These are phyloP conservation scores for Fraxinus anomala DNA, from an alignment of 257 asterid genomes.

Conservation along the genomic window DNA sequence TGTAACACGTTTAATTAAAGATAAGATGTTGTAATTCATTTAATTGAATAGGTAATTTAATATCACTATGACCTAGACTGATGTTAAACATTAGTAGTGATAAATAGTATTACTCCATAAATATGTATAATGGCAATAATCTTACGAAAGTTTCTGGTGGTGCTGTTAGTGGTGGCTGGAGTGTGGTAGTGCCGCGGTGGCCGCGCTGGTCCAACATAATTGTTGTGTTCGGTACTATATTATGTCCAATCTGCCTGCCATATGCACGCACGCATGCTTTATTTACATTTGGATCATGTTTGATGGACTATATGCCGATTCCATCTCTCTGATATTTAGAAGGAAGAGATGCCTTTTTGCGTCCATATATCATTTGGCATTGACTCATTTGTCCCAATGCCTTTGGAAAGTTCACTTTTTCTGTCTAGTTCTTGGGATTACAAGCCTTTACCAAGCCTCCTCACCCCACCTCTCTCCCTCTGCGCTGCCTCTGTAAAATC, in stretches of 20 bases:
- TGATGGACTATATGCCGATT: background rate
- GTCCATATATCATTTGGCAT: constrained; percentile 67
- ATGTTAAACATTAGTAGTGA: no score
- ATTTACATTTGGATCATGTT: constrained; percentile 2
- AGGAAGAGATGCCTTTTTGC: constrained; percentile 54
- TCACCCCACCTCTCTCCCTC: background rate
- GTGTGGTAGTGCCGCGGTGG: background rate
- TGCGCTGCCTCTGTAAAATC: no score
- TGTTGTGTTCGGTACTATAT: background rate
- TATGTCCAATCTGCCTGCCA: constrained; percentile 1
- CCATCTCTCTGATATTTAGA: constrained; percentile 19
- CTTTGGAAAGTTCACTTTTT: constrained; percentile 75
- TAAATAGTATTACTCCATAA: no score
- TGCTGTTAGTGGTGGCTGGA: constrained; percentile 3
- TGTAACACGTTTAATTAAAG: no score
- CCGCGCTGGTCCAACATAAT: background rate
- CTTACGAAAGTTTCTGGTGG: background rate
- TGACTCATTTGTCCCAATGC: constrained; percentile 73
- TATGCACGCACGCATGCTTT: constrained; percentile 4
- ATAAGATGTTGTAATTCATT: no score
- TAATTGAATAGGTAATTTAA: no score
- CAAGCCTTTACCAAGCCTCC: constrained; percentile 24
- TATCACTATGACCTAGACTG: no score
- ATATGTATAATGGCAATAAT: background rate
- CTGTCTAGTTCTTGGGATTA: constrained; percentile 53